Base-by-base conservation (phyloP, 306 rosid genomes). In the Casuarina equisetifolia region DNA sequence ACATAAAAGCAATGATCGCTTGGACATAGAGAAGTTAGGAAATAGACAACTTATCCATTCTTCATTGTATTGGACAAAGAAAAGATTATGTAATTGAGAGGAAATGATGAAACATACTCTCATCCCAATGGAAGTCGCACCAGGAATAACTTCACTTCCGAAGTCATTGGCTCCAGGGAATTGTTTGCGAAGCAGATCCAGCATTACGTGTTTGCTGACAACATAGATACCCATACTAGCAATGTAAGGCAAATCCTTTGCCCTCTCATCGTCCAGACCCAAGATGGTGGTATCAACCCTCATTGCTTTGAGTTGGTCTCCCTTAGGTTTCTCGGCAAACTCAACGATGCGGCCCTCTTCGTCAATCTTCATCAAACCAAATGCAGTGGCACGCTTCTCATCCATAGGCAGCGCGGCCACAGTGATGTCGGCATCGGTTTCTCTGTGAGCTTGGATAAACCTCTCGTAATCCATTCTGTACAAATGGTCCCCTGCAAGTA, bases 151-250 rank as follows among this genome's bases (percentile, higher is more conserved):
- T 91, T 96, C 99, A 81, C 99, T 96, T 38, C 99, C 98, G 20
- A 96, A 96, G 87, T 96, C 99, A 82, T 96, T 96, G 73, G 99
- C 99, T 49, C 91, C 93, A 2, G 99, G 97, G 83, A 96, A 92
- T 80, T 87, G 85, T 2, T 90, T 89, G 20, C 96, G 83, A 49
- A 96, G 97, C 72, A 96, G 88, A 78, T 86, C 89, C 19, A 96
- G 58, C 99, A 96, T 96, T 69, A 74, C 98, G 83, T 92, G 25
- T 87, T 92, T 96, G 87, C 98, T 96, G 77, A 96, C 91, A 72
- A 96, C 99, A 85, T 96, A 96, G 39, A 96, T 96, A 84, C 99
- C 99, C 98, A 96, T 96, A 85, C 98, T 96, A 57, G 99, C 99
- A 71, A 96, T 96, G 77, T 63, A 96, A 74, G 99, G 99, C 98